Base-by-base conservation (phyloP, 441 rosid species). In the Populus tomentosa region DNA sequence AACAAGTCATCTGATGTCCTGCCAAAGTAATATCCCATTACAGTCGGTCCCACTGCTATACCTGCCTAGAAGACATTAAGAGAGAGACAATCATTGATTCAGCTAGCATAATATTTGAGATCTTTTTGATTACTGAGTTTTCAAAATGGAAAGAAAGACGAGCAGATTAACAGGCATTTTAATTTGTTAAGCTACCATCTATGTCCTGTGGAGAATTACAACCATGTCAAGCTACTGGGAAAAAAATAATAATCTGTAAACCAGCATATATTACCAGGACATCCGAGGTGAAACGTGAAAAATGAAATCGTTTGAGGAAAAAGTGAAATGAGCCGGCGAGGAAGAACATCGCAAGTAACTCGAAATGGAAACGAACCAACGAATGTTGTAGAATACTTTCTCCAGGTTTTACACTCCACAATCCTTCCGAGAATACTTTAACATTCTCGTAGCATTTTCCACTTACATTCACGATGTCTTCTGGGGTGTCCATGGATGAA, bases 231-330 rank as follows among this genome's bases (percentile, higher is more conserved):
- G 23, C 24, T 23, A 61, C 7, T 7, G 23, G 1, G 10, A 59
- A n/a, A 20, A 10, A 61, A 61, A 61, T 0, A 61, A 61, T 2
- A 61, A 18, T 18, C 7, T 61, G 65, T 61, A 61, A 2, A 14
- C 8, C 10, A 7, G n/a, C 2, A 7, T 63, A 1, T 2, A 21
- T 23, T 82, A 84, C 89, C 86, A 87, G 72, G n/a, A 83, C 38
- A 68, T 87, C 84, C 7, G 85, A 81, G 13, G 78, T 8, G 10
- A 87, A 28, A 10, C 88, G 85, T 21, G 87, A 86, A 28, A 83
- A 38, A 13, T 56, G 6, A 28, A 35, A 38, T 35, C 76, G 83
- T 13, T 38, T 75, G 33, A 87, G 56, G 35, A 76, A 0, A 2
- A 69, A n/a, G 28, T 83, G 82, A 30, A 83, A 53, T 62, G 21